phyloP scores from a whole-genome alignment of 305 asterid genomes.

The Fraxinus paxiana region DNA sequence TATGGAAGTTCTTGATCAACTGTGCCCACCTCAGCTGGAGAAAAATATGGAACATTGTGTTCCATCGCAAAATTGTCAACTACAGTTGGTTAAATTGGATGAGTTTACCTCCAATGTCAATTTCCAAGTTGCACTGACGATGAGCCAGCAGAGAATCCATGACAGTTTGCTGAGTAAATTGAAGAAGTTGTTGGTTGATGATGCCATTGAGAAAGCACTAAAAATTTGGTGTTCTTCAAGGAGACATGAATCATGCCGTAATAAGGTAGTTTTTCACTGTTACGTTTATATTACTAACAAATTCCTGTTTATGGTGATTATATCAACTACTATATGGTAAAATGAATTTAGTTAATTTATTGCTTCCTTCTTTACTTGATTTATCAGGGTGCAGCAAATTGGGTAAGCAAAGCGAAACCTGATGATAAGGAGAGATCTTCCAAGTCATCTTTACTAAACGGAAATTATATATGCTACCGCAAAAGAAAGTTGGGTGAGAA shows the following conservation, averaged over 20 bases:
- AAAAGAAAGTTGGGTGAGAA: slow-evolving; percentile 48
- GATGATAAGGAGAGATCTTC: slow-evolving; percentile 35
- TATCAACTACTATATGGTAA: slow-evolving; percentile 10
- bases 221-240: slow-evolving; percentile 26
- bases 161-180: slow-evolving; percentile 54
- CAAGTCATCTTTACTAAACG: slow-evolving; percentile 39
- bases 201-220: slow-evolving; percentile 40
- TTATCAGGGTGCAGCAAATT: slow-evolving; percentile 40
- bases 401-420: slow-evolving; percentile 30
- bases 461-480: slow-evolving; percentile 54
- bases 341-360: background rate
- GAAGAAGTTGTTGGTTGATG: slow-evolving; percentile 45
- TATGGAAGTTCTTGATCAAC: slow-evolving; percentile 41
- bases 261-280: slow-evolving; percentile 38
- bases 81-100: slow-evolving; percentile 34
- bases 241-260: slow-evolving; percentile 33
- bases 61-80: slow-evolving; percentile 34
- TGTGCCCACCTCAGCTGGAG: slow-evolving; percentile 52
- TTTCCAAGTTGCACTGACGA: slow-evolving; percentile 55
- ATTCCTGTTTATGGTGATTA: slow-evolving; percentile 15
- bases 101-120: slow-evolving; percentile 34
- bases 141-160: slow-evolving; percentile 58
- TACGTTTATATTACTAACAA: background rate
- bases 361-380: slow-evolving; percentile 22
- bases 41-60: slow-evolving; percentile 36